phyloP scores from a whole-genome alignment of 2,329 filamentous ascomycete genomes.

The Fusarium phyllophilum region DNA sequence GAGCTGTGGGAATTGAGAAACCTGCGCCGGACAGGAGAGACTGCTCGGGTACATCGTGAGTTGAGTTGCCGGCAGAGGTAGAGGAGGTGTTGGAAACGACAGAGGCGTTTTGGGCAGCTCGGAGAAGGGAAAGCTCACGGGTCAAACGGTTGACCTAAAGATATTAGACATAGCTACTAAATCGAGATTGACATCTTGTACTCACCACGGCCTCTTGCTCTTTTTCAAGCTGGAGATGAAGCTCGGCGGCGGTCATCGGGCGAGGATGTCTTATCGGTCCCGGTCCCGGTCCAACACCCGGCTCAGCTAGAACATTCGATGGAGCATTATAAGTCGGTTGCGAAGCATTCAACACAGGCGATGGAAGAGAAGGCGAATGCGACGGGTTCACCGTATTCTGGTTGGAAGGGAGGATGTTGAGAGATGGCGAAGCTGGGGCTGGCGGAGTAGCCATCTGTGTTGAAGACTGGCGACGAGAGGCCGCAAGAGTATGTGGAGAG shows the following conservation, averaged over 20 bases:
- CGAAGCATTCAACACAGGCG: slow-evolving; percentile 45
- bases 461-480: slow-evolving; percentile 57
- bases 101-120: slow-evolving; percentile 74
- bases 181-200: background rate
- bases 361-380: slow-evolving; percentile 47
- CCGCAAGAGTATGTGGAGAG: slow-evolving; percentile 58
- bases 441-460: slow-evolving; percentile 57
- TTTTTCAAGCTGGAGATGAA: slow-evolving; percentile 90
- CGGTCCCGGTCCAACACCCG: slow-evolving; percentile 64
- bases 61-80: slow-evolving; percentile 64
- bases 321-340: slow-evolving; percentile 41
- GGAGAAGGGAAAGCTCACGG: slow-evolving; percentile 86
- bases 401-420: slow-evolving; percentile 69
- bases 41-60: slow-evolving; percentile 60
- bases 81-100: slow-evolving; percentile 74
- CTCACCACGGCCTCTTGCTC: slow-evolving; percentile 93
- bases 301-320: slow-evolving; percentile 38
- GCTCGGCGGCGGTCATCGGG: slow-evolving; percentile 86
- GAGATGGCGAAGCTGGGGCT: slow-evolving; percentile 53
- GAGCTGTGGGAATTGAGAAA: slow-evolving; percentile 65
- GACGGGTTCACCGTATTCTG: slow-evolving; percentile 60
- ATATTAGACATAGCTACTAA: background rate
- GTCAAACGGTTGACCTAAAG: slow-evolving; percentile 88
- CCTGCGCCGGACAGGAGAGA: slow-evolving; percentile 67
- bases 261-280: slow-evolving; percentile 87